Conservation (phyloP, 495 filamentous ascomycete genomes). For the Glarea lozoyensis region DNA sequence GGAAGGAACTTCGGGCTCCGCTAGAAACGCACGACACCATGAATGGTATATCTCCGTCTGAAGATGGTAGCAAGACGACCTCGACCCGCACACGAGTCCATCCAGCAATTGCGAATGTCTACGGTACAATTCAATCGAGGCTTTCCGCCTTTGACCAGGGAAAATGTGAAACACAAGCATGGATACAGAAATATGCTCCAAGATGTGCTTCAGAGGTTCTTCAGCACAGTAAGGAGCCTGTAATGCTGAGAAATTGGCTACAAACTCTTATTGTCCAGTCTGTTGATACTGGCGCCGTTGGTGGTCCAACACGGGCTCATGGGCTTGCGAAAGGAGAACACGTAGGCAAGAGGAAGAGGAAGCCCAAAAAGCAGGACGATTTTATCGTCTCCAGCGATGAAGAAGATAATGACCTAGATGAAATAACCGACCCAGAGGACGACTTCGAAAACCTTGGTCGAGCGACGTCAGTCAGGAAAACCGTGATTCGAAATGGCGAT, state of each 20-base stretch:
- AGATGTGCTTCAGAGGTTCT: slow-evolving; percentile 60
- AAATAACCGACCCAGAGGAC: slow-evolving; percentile 57
- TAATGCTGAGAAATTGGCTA: slow-evolving; percentile 80
- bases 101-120: slow-evolving; percentile 51
- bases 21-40: slow-evolving; percentile 14
- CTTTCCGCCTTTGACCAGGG: slow-evolving; percentile 75
- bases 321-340: slow-evolving; percentile 3
- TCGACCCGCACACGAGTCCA: slow-evolving; percentile 27
- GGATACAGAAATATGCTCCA: slow-evolving; percentile 86
- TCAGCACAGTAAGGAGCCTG: slow-evolving; percentile 61
- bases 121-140: slow-evolving; percentile 44
- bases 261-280: slow-evolving; percentile 59
- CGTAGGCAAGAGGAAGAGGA: slow-evolving; percentile 55
- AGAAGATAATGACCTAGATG: slow-evolving; percentile 65
- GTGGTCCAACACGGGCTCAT: slow-evolving; percentile 17
- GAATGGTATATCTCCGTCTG: slow-evolving; percentile 10
- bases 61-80: slow-evolving; percentile 7
- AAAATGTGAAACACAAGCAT: slow-evolving; percentile 62
- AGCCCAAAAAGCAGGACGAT: slow-evolving; percentile 66
- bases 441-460: slow-evolving; percentile 35
- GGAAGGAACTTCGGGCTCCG: slow-evolving; percentile 19
- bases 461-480: slow-evolving; percentile 38
- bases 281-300: slow-evolving; percentile 57
- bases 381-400: slow-evolving; percentile 85
- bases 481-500: slow-evolving; percentile 54